Base-by-base conservation (phyloP, 2,329 filamentous ascomycete genomes). In the Cytospora chrysosperma region DNA sequence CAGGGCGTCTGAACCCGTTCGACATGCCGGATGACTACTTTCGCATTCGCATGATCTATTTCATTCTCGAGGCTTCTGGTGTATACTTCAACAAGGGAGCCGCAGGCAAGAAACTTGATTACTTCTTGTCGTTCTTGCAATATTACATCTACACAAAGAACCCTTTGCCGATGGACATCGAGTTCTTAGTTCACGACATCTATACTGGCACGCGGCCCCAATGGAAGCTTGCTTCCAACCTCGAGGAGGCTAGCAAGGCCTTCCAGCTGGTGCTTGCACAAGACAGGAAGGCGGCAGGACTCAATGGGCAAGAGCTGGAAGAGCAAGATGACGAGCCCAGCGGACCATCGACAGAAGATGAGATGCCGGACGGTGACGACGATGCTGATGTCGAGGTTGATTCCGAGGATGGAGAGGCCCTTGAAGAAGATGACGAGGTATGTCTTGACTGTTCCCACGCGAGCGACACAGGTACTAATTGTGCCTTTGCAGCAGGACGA, bases 1-100 rank as follows among this genome's bases (percentile, higher is more conserved):
- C 91, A 21, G 93, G 91, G 28, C 85, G 86, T 55, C 79, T 90
- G 63, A 96, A 91, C 69, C 82, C 86, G 0, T 84, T 97, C 61
- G 95, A 99, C 74, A 81, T 92, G 66, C 92, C 93, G 0, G 95
- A 98, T 73, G 96, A 99, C 72, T 98, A 91, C 77, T 99, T 99
- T 77, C 91, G 95, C 59, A 93, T 98, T 72, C 92, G 95, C 13
- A 82, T 99, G 40, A 88, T 96, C 32, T 91, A 93, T 68, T 96
- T 90, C 17, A 82, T 99, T 56, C 83, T 99, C 5, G 96, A 99
- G 76, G 97, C 93, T 0, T 98, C 94, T 69, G 95, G 96, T 61
- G 89, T 96, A 75, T 99, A 94, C 78, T 99, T 97, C 71, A 95
- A 95, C 75, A 90, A 94, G 70, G 95, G 96, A 9, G 88, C 90